Evolutionary conservation across 108 stramenopile genomes (phyloP).

Genomic region (Aurantiochytrium sp.): DNA sequence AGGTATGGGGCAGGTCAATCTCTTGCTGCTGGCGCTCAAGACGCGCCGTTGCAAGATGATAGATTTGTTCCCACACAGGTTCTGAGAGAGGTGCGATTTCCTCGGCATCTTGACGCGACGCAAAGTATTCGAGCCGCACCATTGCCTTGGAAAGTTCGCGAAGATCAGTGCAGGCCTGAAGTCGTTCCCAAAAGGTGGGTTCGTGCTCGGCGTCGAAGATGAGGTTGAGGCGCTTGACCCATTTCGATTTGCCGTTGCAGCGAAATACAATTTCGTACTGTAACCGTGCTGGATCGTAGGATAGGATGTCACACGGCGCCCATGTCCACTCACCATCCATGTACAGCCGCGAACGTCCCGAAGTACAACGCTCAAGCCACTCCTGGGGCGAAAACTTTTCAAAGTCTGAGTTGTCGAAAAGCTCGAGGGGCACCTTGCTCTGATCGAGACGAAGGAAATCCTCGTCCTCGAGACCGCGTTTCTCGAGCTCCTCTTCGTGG

Average conservation of each 20-base stretch:
- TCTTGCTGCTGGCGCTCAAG: neutral
- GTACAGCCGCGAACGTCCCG: neutral
- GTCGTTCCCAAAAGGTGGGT: slow-evolving; percentile 28
- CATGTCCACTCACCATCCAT: neutral
- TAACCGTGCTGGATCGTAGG: neutral
- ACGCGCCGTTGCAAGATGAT: neutral
- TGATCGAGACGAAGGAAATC: neutral
- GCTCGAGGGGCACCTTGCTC: slow-evolving; percentile 5
- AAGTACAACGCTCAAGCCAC: neutral
- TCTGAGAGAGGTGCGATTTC: slow-evolving; percentile 15
- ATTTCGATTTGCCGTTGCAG: slow-evolving; percentile 22
- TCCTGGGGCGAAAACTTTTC: neutral
- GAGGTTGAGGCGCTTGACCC: slow-evolving; percentile 47
- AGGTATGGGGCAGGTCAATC: neutral
- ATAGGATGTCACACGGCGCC: neutral
- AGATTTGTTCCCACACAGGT: neutral
- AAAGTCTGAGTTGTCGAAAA: neutral
- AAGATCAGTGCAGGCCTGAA: slow-evolving; percentile 8
- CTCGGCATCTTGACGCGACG: slow-evolving; percentile 36
- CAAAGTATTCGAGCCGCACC: slow-evolving; percentile 49
- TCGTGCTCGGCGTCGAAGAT: slow-evolving; percentile 48
- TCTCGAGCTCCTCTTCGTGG: neutral
- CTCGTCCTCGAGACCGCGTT: neutral
- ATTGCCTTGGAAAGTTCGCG: slow-evolving; percentile 38
- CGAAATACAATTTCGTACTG: slow-evolving; percentile 16